Base-by-base conservation (phyloP, 805 yeast species). In the Suhomyces tanzawaensis region DNA sequence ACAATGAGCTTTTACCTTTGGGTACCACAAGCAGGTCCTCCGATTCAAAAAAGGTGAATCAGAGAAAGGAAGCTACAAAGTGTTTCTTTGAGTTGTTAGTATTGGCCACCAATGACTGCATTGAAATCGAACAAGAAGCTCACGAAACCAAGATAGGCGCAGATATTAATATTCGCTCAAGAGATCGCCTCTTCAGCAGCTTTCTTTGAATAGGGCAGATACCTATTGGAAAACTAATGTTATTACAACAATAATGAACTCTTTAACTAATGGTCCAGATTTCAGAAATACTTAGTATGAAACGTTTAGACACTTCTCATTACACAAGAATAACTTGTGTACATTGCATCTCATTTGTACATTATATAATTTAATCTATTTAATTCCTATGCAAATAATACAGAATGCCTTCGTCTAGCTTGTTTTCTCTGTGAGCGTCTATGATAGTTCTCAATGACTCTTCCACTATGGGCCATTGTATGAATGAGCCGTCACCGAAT, bases 1-100 rank as follows among this genome's bases (percentile, higher is more conserved):
- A 44, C 17, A 28, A 25, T 4, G 50, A 41, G 2, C 32, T 30
- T 15, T 19, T 37, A 1, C 64, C 66, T 2, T 46, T 57, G 15
- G 64, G 64, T 5, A 25, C 41, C 14, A 41, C 40, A 8, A 45
- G 36, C 29, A 44, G 45, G 24, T 31, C 39, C 3, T 40, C 27
- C 13, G 46, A 46, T 3, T n/a, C 42, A 7, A 36, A 16, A 41
- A 58, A 29, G 44, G 53, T 52, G 63, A 64, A 66, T 43, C 66
- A 67, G 41, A 72, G 73, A 52, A 66, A 71, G 47, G 81, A 82
- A 49, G 86, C 88, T 15, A 78, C 87, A 2, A 74, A 78, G 50
- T 71, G 85, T 37, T 89, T 89, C 60, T 89, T 88, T 52, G 95
- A 89, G 56, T 58, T 89, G 55, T 68, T 89, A 48, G 91, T 88